Base-by-base conservation (phyloP, 2,329 filamentous ascomycete genomes). In the Diplodia sapinea region DNA sequence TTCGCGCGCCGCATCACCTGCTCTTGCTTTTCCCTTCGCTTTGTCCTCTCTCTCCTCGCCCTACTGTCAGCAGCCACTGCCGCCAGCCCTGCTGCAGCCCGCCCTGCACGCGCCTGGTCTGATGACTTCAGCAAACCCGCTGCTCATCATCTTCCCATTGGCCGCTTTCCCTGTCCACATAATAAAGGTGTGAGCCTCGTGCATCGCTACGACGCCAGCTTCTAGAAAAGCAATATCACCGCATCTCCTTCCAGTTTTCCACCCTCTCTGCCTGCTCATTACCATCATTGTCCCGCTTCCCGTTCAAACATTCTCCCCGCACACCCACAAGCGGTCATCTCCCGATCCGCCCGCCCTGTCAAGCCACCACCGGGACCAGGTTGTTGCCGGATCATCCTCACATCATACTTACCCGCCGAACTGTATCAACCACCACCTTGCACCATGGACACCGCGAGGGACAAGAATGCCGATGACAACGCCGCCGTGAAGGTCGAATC, bases 401-500 rank as follows among this genome's bases (percentile, higher is more conserved):
- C 17, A n/a, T 7, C 2, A 47, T 17, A 7, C 43, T n/a, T 20
- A 47, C 49, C 43, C 29, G 20, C 40, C 26, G n/a, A 17, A 36
- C 17, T 26, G 36, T 15, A 64, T 26, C 17, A 9, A 52, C 50
- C 3, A 61, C 38, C 23, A 43, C 56, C 9, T 43, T 26, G 4
- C 20, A 62, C 40, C 33, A 70, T 70, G 68, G 68, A 70, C 43
- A 68, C 13, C 38, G 68, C 63, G 1, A 54, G 68, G 33, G 66
- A 65, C 12, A 61, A 66, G 23, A 54, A 54, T n/a, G 26, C 49
- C 17, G 65, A 31, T 55, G 54, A 66, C 40, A 23, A 50, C 20
- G 54, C 57, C 23, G 54, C 17, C 43, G 43, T 47, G n/a, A n/a
- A 59, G 40, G 20, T 66, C 63, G 56, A 66, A n/a, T 13, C 59